Conservation (phyloP, 2,329 filamentous ascomycete genomes). For the Sporothrix luriei region DNA sequence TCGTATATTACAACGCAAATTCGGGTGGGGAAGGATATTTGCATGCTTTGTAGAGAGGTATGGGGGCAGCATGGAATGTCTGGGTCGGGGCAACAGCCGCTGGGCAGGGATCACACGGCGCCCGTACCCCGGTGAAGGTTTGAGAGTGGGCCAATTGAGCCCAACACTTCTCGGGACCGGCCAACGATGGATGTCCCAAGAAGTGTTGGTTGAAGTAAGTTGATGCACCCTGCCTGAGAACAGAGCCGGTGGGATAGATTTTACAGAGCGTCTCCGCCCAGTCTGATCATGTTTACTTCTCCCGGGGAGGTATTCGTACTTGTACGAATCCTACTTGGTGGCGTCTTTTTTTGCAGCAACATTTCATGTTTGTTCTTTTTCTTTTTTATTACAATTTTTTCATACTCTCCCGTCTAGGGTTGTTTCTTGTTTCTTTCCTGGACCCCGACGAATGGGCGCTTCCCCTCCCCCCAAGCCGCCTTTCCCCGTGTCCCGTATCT, state of each 20-base stretch:
- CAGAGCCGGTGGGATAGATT: too few species aligned
- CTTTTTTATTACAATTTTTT: not conserved
- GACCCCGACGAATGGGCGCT: not conserved
- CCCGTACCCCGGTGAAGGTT: not conserved
- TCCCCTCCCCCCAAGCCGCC: not conserved
- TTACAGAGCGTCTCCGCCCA: too few species aligned
- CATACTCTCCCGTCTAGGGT: not conserved
- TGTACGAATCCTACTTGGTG: conserved; percentile 18
- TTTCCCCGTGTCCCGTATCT: not conserved
- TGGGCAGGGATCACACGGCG: conserved; percentile 9
- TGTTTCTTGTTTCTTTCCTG: conserved; percentile 7
- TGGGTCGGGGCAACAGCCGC: conserved; percentile 13
- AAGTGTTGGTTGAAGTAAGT: too few species aligned
- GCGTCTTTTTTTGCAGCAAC: conserved; percentile 13
- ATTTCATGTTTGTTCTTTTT: not conserved
- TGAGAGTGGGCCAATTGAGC: conserved; percentile 6
- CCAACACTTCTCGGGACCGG: not conserved
- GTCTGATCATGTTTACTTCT: not conserved
- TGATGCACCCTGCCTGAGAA: too few species aligned
- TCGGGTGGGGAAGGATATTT: conserved; percentile 9
- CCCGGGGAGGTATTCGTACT: not conserved
- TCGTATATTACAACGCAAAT: not conserved
- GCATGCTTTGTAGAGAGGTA: too few species aligned
- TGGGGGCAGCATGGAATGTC: not conserved
- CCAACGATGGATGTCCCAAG: too few species aligned